Conservation (phyloP, 75 land plant genomes). For the Pinus taeda region DNA sequence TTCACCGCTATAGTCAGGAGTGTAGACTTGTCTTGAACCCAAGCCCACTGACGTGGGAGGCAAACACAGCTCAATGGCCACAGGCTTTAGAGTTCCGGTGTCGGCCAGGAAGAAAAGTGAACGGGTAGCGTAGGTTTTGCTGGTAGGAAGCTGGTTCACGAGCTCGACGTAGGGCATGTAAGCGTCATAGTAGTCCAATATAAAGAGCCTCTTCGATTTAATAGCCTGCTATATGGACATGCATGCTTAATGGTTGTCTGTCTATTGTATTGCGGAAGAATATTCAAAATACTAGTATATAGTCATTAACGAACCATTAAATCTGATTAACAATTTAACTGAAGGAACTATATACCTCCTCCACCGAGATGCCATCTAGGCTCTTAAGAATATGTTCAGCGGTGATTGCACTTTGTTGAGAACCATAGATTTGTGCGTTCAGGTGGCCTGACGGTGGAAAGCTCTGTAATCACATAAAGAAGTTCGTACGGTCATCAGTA, state of each 20-base stretch:
- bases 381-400: conserved; percentile 12
- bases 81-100: conserved; percentile 17
- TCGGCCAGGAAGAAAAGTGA: conserved; percentile 27
- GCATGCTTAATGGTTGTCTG: no score
- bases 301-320: no score
- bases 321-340: conserved; percentile 13
- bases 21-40: conserved; percentile 10
- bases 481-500: not conserved
- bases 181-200: conserved; percentile 66
- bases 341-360: conserved; percentile 12
- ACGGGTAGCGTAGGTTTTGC: conserved; percentile 29
- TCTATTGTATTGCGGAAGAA: no score
- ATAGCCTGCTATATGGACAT: conserved; percentile 38
- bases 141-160: conserved; percentile 32
- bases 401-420: conserved; percentile 5
- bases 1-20: conserved; percentile 3
- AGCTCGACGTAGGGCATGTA: conserved; percentile 52
- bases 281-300: no score
- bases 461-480: no score
- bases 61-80: conserved; percentile 43
- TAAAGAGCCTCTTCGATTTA: conserved; percentile 43
- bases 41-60: conserved; percentile 9
- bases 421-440: conserved; percentile 11
- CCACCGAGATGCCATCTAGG: conserved; percentile 19
- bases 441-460: conserved; percentile 9